Base-by-base conservation (phyloP, 192 early-diverging fungal genomes). In the Fimicolochytrium jonesii region DNA sequence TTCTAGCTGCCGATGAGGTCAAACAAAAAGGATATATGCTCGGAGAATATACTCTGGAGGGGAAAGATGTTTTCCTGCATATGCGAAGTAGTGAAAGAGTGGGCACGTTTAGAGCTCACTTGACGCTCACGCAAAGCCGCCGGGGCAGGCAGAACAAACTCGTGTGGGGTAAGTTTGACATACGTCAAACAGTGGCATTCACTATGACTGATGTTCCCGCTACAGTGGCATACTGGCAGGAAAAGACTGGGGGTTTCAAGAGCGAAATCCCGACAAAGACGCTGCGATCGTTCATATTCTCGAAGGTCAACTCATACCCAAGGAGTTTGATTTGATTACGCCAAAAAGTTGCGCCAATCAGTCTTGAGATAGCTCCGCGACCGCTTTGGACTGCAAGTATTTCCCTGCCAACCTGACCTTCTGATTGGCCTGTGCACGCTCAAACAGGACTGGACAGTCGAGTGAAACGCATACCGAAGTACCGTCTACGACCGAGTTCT, bases 361-460 rank as follows among this genome's bases (percentile, higher is more conserved):
- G n/a, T n/a, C n/a, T n/a, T n/a, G n/a, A n/a, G n/a, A n/a, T n/a
- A n/a, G n/a, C n/a, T n/a, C n/a, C n/a, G n/a, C n/a, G n/a, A n/a
- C n/a, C n/a, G n/a, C n/a, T n/a, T n/a, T n/a, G n/a, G n/a, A n/a
- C n/a, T n/a, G n/a, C n/a, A n/a, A n/a, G n/a, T n/a, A 49, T 23
- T 34, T 10, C 59, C 2, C 23, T 3, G 9, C 34, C 26, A 61
- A 33, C 59, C 59, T 42, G 13, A 45, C 64, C n/a, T 45, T 55
- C 36, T 74, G 23, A n/a, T 33, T 39, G 7, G 74, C 67, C 56
- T 74, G 64, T 25, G 35, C 17, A 5, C 72, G 37, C 11, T 50
- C 69, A 69, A 67, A 87, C 30, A 74, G 79, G 5, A 85, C 70
- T 7, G 75, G 73, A 55, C 86, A 88, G 43, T 88, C 86, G 15